Percentiles rank a stretch among this genome's conserved stretches.
phyloP scores from a whole-genome alignment of 2,329 filamentous ascomycete species.

The Sarocladium kiliense region DNA sequence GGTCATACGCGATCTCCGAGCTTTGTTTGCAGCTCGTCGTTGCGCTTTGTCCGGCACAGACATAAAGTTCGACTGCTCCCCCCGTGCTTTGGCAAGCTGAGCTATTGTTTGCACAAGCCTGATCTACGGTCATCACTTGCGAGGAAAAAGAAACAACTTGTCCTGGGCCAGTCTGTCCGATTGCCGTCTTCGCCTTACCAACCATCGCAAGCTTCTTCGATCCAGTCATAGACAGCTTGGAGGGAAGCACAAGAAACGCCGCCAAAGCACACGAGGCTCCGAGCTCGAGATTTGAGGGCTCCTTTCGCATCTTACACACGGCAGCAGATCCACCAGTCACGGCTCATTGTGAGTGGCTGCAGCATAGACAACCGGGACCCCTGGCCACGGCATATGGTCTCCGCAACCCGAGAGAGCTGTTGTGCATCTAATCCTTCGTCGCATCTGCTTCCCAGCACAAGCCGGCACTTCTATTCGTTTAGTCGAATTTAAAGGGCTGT shows the following conservation, averaged over 20 bases:
- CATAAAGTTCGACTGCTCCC: constrained; percentile 4
- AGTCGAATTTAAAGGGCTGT: too few relatives aligned
- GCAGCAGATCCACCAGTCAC: not conserved
- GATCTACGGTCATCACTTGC: not conserved
- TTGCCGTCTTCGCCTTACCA: too few relatives aligned
- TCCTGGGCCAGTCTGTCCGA: too few relatives aligned
- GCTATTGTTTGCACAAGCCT: not conserved
- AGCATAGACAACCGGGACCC: not conserved
- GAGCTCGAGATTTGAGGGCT: not conserved
- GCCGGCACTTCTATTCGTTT: too few relatives aligned
- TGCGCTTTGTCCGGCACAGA: not conserved
- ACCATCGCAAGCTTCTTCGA: not conserved
- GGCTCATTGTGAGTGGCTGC: not conserved
- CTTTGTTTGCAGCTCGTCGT: not conserved
- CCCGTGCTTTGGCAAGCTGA: not conserved
- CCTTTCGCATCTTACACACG: not conserved
- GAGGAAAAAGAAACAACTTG: too few relatives aligned
- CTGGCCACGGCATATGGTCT: constrained; percentile 2
- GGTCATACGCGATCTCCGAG: not conserved
- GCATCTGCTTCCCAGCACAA: not conserved
- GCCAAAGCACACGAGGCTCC: not conserved
- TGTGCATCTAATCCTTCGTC: not conserved
- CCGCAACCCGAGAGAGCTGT: constrained; percentile 3
- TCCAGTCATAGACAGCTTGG: not conserved
- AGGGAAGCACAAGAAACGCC: constrained; percentile 1